Evolutionary conservation across 2,329 filamentous ascomycete species (phyloP), one percentile per base, ranked within the genome.

Genomic region (Aspergillus nomiae): DNA sequence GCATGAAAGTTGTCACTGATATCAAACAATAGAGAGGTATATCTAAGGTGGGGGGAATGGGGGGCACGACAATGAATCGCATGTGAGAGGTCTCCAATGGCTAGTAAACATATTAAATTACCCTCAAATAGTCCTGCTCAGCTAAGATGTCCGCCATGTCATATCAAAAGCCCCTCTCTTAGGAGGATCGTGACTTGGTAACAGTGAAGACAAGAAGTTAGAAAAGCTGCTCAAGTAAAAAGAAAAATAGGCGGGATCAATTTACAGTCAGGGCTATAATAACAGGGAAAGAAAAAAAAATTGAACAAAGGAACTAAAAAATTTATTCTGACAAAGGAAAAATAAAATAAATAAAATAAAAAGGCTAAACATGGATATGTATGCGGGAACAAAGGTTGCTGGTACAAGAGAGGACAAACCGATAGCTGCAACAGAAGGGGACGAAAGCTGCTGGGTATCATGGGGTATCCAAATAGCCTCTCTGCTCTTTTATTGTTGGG

Each of bases 391-490:
- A 65, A 70, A 59, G 60, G 63, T 60, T 58, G 66, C 63, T 67
- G 67, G 65, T 67, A 65, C 68, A 72, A 69, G 64, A 66, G 71
- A 73, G 68, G 70, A 74, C 66, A 70, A 72, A 70, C 72, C 67
- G 73, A 74, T 76, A 67, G 73, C 71, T 74, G 71, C 73, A 74
- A 73, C 67, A 68, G 67, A 68, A 69, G 63, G 63, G 64, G 69
- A 67, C 65, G 69, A 73, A 75, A 73, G 73, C 71, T 77, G 70
- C 67, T 66, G 76, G 75, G 75, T 78, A 78, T 77, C 75, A 77
- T 68, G 69, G 72, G 73, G 71, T 76, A 76, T 75, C 73, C 75
- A 77, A 77, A 75, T 72, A 73, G 74, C 70, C 71, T 72, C 66
- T 69, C 68, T 76, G 71, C 70, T 74, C 69, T 70, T 68, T 71